These are phyloP conservation scores for Leptographium procerum DNA, from an alignment of 2,329 filamentous ascomycete genomes.

Conservation along the genomic window DNA sequence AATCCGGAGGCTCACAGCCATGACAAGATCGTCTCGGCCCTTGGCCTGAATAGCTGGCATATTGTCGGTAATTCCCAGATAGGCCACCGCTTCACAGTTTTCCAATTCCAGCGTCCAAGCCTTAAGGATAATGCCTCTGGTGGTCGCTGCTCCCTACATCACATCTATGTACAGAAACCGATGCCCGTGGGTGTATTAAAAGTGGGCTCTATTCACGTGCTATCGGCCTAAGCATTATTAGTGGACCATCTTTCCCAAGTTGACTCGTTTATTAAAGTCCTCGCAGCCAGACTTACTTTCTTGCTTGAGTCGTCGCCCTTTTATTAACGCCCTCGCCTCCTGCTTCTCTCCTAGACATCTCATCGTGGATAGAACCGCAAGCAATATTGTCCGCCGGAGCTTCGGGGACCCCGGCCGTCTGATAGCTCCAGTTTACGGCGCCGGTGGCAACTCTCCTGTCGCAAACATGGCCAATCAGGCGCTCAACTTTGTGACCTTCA, in stretches of 20 bases:
- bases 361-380: conserved; percentile 1
- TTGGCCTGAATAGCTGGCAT: conserved; percentile 2
- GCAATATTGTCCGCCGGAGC: neutral
- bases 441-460: conserved; percentile 7
- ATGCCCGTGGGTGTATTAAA: no score
- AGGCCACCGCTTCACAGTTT: neutral
- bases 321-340: neutral
- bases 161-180: no score
- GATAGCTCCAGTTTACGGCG: neutral
- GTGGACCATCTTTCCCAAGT: neutral
- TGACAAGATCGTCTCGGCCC: conserved; percentile 38
- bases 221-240: neutral
- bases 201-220: neutral
- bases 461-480: conserved; percentile 52
- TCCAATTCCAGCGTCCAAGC: neutral
- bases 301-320: neutral
- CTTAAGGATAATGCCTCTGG: no score
- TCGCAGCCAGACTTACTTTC: neutral
- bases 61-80: neutral
- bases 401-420: neutral
- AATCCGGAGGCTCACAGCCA: conserved; percentile 30
- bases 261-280: neutral
- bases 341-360: neutral
- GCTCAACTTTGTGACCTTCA: conserved; percentile 98
- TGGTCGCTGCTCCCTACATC: no score